Percentiles rank a stretch among this genome's conserved stretches.
phyloP scores from a whole-genome alignment of 192 early-diverging fungal species.

The Coemansia sp. region DNA sequence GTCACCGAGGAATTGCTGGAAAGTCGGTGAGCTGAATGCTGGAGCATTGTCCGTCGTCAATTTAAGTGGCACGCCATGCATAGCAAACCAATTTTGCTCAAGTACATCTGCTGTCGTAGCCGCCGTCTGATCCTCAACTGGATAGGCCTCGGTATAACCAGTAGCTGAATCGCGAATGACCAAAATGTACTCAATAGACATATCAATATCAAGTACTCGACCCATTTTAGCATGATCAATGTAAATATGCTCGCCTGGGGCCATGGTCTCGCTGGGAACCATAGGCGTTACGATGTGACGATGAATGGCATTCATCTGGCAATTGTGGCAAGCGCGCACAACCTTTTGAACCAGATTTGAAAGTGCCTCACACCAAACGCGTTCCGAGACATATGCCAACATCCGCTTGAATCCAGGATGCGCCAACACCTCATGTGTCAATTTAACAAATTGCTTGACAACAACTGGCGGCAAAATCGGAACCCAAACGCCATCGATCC shows the following conservation, averaged over 20 bases:
- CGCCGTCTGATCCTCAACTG: conserved; percentile 5
- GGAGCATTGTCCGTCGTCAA: conserved; percentile 30
- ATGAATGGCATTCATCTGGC: conserved; percentile 18
- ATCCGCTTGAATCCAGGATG: conserved; percentile 14
- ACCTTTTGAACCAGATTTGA: neutral
- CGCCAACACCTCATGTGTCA: neutral
- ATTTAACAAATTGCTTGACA: neutral
- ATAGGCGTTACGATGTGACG: conserved; percentile 9
- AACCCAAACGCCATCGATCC: conserved; percentile 7
- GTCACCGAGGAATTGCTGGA: neutral
- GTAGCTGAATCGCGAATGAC: conserved; percentile 14
- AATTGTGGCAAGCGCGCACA: conserved; percentile 6
- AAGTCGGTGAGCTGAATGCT: conserved; percentile 5
- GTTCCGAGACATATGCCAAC: neutral
- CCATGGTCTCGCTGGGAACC: neutral
- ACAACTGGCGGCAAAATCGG: neutral
- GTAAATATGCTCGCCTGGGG: conserved; percentile 19
- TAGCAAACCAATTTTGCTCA: conserved; percentile 2
- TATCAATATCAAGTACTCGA: neutral
- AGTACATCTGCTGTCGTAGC: neutral
- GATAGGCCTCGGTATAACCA: conserved; percentile 14
- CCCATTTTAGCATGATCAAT: conserved; percentile 24
- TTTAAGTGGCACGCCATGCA: neutral
- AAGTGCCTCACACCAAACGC: neutral
- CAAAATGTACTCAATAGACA: conserved; percentile 17